phyloP scores from a whole-genome alignment of 306 rosid genomes.

The Cucurbita argyrosperma region DNA sequence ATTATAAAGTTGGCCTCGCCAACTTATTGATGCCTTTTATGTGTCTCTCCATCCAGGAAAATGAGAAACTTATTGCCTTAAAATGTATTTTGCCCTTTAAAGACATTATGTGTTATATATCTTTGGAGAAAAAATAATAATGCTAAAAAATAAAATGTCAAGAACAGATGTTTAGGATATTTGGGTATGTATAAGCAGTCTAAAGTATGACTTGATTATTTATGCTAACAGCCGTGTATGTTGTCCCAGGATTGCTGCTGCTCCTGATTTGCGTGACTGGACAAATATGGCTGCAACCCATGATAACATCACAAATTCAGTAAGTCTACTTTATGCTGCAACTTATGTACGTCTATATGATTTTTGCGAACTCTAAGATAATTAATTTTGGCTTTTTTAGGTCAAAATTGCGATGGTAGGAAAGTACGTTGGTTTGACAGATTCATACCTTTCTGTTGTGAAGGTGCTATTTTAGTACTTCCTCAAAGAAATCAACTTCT shows the following conservation, averaged over 20 bases:
- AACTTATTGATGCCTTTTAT: neutral
- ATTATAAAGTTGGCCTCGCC: neutral
- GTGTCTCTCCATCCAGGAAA: neutral
- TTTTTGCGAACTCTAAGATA: slow-evolving; percentile 3
- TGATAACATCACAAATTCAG: slow-evolving; percentile 71
- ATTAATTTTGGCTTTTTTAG: slow-evolving; percentile 29
- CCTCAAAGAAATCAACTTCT: neutral
- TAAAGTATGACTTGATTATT: neutral
- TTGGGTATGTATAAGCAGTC: neutral
- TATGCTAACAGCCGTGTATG: slow-evolving; percentile 6
- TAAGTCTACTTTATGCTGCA: slow-evolving; percentile 24
- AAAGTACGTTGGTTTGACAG: slow-evolving; percentile 84
- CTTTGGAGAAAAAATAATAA: neutral
- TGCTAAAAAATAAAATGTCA: neutral
- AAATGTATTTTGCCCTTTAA: neutral
- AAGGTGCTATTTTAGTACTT: slow-evolving; percentile 39
- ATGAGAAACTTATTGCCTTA: neutral
- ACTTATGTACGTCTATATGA: neutral
- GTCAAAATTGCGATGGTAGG: slow-evolving; percentile 98
- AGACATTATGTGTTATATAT: neutral
- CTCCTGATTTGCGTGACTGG: slow-evolving; percentile 83
- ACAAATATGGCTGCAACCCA: slow-evolving; percentile 82
- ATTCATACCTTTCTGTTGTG: slow-evolving; percentile 94
- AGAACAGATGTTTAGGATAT: neutral
- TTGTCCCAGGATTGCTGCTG: slow-evolving; percentile 43